Evolutionary conservation across 2,329 filamentous ascomycete species (phyloP).

Genomic region (Ilyonectria mors-panacis): DNA sequence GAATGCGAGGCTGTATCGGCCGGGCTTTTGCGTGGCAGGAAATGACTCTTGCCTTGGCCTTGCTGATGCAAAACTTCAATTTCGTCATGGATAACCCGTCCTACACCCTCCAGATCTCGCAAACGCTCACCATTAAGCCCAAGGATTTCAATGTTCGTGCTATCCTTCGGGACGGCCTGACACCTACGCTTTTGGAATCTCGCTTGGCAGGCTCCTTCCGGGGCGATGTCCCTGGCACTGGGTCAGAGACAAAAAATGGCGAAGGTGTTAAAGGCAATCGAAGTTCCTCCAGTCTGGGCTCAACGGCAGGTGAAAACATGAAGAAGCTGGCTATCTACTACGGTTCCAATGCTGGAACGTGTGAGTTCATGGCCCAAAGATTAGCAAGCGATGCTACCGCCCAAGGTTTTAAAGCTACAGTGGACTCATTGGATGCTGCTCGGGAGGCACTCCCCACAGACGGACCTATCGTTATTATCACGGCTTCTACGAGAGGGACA

Average conservation of each 20-base stretch:
- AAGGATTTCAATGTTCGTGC: slow-evolving; percentile 75
- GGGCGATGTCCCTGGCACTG: slow-evolving; percentile 12
- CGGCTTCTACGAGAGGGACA: slow-evolving; percentile 85
- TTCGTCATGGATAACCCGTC: slow-evolving; percentile 71
- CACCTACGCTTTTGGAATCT: slow-evolving; percentile 62
- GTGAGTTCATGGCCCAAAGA: slow-evolving; percentile 76
- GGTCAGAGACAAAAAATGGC: background rate
- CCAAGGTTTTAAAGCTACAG: slow-evolving; percentile 71
- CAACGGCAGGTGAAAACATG: slow-evolving; percentile 34
- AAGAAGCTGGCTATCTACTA: slow-evolving; percentile 76
- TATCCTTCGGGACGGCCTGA: slow-evolving; percentile 64
- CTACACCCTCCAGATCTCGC: slow-evolving; percentile 69
- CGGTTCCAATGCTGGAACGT: slow-evolving; percentile 82
- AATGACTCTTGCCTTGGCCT: slow-evolving; percentile 71
- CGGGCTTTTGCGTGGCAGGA: slow-evolving; percentile 84
- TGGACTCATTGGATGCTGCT: slow-evolving; percentile 27
- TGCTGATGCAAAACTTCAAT: slow-evolving; percentile 80
- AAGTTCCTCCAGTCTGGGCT: slow-evolving; percentile 8
- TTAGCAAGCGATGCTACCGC: slow-evolving; percentile 71
- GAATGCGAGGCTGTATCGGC: slow-evolving; percentile 79
- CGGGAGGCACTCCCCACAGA: slow-evolving; percentile 71
- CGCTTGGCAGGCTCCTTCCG: slow-evolving; percentile 52
- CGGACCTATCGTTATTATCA: slow-evolving; percentile 78
- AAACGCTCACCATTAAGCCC: slow-evolving; percentile 74
- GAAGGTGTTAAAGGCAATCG: background rate